Conservation (phyloP, 805 yeast species). For the Tetrapisispora pingtungensis region DNA sequence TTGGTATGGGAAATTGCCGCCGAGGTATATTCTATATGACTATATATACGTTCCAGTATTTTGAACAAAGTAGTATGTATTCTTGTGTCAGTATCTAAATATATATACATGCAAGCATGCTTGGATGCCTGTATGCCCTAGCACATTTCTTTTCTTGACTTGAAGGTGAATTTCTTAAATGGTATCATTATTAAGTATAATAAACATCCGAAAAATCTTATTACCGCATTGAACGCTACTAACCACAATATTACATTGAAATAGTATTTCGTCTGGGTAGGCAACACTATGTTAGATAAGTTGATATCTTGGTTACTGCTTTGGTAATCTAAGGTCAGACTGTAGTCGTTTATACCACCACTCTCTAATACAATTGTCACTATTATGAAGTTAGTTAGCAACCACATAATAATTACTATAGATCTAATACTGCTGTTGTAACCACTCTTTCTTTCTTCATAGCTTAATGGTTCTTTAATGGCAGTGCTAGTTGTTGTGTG, state of each 20-base stretch:
- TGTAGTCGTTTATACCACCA: conserved; percentile 55
- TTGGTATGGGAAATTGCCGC: too few relatives aligned
- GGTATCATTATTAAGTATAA: conserved; percentile 29
- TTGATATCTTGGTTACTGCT: conserved; percentile 1
- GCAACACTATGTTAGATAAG: conserved; percentile 10
- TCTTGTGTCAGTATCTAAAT: too few relatives aligned
- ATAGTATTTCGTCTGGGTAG: conserved; percentile 48
- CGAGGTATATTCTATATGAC: too few relatives aligned
- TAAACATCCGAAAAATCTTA: conserved; percentile 68
- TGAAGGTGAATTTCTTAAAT: neutral
- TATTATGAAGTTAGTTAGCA: conserved; percentile 71
- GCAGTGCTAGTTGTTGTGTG: too few relatives aligned
- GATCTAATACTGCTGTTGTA: conserved; percentile 89
- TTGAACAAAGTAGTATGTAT: too few relatives aligned
- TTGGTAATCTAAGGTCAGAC: conserved; percentile 11
- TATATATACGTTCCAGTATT: too few relatives aligned
- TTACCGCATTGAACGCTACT: conserved; percentile 81
- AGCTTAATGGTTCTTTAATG: too few relatives aligned
- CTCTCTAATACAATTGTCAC: conserved; percentile 76
- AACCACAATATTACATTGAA: conserved; percentile 84
- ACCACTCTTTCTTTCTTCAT: conserved; percentile 53
- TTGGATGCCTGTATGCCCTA: too few relatives aligned
- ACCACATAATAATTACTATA: conserved; percentile 80
- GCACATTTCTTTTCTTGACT: too few relatives aligned
- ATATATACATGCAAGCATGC: too few relatives aligned